Evolutionary conservation across 805 yeast species (phyloP).

Genomic region (Kodamaea hsintzibuensis): DNA sequence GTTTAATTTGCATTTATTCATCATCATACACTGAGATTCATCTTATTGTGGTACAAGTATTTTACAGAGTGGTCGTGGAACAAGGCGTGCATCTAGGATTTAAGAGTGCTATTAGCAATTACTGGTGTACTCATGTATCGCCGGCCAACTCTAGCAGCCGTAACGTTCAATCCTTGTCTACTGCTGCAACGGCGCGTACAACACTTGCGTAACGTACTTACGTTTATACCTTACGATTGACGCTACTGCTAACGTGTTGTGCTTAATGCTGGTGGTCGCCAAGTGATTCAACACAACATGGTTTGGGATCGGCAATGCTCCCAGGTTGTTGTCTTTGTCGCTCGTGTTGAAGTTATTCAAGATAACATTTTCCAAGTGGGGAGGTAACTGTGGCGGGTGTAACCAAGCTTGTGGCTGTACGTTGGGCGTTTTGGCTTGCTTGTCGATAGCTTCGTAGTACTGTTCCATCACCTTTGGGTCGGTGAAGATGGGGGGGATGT

Average conservation of each 20-base stretch:
- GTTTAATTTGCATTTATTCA: not conserved
- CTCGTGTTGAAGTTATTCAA: slow-evolving; percentile 63
- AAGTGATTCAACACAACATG: slow-evolving; percentile 92
- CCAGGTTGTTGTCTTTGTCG: slow-evolving; percentile 77
- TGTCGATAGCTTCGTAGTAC: slow-evolving; percentile 74
- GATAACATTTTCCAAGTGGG: slow-evolving; percentile 92
- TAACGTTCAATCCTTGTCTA: not conserved
- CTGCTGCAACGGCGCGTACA: slow-evolving; percentile 80
- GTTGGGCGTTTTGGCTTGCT: slow-evolving; percentile 57
- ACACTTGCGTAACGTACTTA: slow-evolving; percentile 86
- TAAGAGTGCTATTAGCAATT: not conserved
- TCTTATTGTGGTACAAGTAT: not conserved
- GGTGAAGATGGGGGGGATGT: slow-evolving; percentile 80
- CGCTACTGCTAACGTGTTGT: slow-evolving; percentile 91
- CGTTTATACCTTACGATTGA: slow-evolving; percentile 85
- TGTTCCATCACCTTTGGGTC: slow-evolving; percentile 89
- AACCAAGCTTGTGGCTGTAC: slow-evolving; percentile 64
- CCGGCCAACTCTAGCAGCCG: not conserved
- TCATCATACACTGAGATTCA: not conserved
- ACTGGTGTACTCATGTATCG: too few species aligned
- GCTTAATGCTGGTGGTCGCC: slow-evolving; percentile 94
- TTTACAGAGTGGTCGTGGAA: not conserved
- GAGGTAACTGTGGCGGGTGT: slow-evolving; percentile 96
- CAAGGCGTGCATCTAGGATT: not conserved
- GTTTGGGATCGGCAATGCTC: slow-evolving; percentile 90